These are phyloP conservation scores for Phalaenopsis hybrid DNA, from an alignment of 116 monocot genomes.

Conservation along the genomic window DNA sequence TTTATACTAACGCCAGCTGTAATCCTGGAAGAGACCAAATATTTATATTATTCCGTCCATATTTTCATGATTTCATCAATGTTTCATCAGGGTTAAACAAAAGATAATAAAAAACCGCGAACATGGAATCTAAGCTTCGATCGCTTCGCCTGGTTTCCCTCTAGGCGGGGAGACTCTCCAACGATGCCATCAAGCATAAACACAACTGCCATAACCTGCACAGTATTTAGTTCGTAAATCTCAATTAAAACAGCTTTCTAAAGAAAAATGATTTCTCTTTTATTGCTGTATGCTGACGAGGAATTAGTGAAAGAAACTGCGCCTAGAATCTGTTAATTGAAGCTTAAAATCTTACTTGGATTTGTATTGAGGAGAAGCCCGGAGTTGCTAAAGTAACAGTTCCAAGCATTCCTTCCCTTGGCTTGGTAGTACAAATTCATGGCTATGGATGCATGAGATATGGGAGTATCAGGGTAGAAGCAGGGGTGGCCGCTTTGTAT, in stretches of 20 bases:
- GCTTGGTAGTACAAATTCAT: constrained; percentile 23
- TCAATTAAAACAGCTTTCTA: neutral
- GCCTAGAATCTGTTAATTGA: neutral
- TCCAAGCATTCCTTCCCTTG: constrained; percentile 7
- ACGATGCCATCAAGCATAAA: constrained; percentile 3
- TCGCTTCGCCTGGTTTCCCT: too few species aligned
- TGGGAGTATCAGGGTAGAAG: constrained; percentile 17
- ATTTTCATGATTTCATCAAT: too few species aligned
- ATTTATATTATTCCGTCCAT: too few species aligned
- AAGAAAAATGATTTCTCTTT: neutral
- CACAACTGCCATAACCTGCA: constrained; percentile 19
- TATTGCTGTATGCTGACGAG: too few species aligned
- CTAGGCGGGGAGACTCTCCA: neutral
- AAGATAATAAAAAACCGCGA: too few species aligned
- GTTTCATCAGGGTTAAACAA: too few species aligned
- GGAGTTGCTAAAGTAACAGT: constrained; percentile 20
- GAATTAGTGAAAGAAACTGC: too few species aligned
- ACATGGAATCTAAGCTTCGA: too few species aligned
- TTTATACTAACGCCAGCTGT: too few species aligned
- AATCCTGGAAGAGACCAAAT: too few species aligned
- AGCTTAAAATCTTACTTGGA: constrained; percentile 12
- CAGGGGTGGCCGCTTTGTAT: neutral
- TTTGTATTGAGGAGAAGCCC: constrained; percentile 7
- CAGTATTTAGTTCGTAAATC: neutral
- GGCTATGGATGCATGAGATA: constrained; percentile 19